phyloP scores from a whole-genome alignment of 371 early-diverging fungal species.

The Mucor piriformis region DNA sequence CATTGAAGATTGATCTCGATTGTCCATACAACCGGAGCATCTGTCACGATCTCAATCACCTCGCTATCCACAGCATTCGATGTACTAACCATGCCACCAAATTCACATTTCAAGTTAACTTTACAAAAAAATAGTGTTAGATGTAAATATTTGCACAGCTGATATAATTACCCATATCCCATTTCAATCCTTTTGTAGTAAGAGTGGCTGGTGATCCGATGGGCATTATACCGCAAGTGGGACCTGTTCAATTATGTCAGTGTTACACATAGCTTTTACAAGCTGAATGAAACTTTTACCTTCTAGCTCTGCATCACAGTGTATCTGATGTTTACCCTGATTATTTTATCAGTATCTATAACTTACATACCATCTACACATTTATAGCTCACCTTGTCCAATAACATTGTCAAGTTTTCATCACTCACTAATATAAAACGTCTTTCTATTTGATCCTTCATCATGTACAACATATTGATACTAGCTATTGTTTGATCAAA shows the following conservation, averaged over 20 bases:
- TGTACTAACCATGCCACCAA: constrained; percentile 77
- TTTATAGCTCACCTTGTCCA: constrained; percentile 59
- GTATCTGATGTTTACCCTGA: constrained; percentile 71
- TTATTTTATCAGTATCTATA: too few relatives aligned
- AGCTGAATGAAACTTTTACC: constrained; percentile 38
- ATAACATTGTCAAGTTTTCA: constrained; percentile 71
- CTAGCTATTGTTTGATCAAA: constrained; percentile 88
- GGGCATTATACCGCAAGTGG: constrained; percentile 89
- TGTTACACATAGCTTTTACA: neutral
- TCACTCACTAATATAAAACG: constrained; percentile 67
- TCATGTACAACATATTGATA: constrained; percentile 68
- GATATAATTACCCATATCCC: constrained; percentile 76
- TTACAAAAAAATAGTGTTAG: neutral
- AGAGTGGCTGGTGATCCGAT: constrained; percentile 66
- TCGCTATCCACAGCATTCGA: constrained; percentile 71
- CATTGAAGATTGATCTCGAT: constrained; percentile 51
- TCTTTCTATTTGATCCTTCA: constrained; percentile 55
- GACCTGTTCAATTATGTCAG: constrained; percentile 45
- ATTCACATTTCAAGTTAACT: constrained; percentile 59
- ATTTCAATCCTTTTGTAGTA: constrained; percentile 79
- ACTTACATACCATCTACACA: too few relatives aligned
- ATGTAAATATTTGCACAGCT: too few relatives aligned
- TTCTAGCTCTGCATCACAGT: constrained; percentile 65
- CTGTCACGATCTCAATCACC: constrained; percentile 65
- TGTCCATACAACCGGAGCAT: constrained; percentile 80